These are phyloP conservation scores for Trichothecium sympodiale DNA, from an alignment of 2,329 filamentous ascomycete genomes.

Conservation along the genomic window DNA sequence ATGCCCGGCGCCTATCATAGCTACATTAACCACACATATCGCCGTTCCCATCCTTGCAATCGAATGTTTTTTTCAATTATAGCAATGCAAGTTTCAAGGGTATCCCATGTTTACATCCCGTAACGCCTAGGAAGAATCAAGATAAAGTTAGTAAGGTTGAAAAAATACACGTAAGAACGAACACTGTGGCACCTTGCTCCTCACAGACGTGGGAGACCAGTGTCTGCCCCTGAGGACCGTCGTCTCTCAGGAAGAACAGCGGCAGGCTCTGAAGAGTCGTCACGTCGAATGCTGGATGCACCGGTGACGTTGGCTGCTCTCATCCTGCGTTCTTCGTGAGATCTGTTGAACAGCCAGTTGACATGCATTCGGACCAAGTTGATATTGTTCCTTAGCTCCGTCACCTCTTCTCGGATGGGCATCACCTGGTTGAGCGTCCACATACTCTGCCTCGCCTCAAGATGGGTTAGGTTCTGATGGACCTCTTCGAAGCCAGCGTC, in stretches of 20 bases:
- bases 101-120: no score
- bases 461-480: constrained; percentile 43
- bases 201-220: constrained; percentile 21
- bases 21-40: no score
- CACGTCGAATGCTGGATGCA: constrained; percentile 9
- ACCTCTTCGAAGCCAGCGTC: constrained; percentile 41
- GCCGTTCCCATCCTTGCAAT: no score
- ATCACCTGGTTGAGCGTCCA: constrained; percentile 51
- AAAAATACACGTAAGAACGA: no score
- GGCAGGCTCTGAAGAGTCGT: background rate
- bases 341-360: constrained; percentile 44
- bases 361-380: constrained; percentile 50
- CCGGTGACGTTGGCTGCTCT: constrained; percentile 24
- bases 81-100: no score
- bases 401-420: constrained; percentile 51
- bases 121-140: no score
- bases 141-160: no score
- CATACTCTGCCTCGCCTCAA: constrained; percentile 49
- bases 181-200: no score
- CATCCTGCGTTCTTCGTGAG: constrained; percentile 33
- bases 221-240: constrained; percentile 24
- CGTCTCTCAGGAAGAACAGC: constrained; percentile 21
- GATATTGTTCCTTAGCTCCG: constrained; percentile 45
- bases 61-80: no score
- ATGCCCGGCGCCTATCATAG: no score